Evolutionary conservation across 2,329 filamentous ascomycete genomes (phyloP), one percentile per base, ranked within the genome.

Genomic region (Byssoonygena ceratinophila): DNA sequence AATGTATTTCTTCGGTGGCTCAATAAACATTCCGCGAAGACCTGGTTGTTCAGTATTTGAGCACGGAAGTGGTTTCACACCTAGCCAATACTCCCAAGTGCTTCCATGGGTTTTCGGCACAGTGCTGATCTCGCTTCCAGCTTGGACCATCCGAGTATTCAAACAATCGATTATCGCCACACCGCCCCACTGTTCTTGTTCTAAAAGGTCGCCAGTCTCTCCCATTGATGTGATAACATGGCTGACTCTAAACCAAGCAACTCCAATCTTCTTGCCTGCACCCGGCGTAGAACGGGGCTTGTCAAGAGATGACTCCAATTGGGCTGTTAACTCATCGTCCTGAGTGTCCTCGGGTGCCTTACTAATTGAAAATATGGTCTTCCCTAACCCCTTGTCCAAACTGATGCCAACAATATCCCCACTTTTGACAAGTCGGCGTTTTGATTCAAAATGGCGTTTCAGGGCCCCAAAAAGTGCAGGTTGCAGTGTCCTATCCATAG

Each of bases 161-260:
- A 84, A 80, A 41, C 87, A 86, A 66, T 97, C 91, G 46, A 98
- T 87, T 44, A 84, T 84, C 2, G 85, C 87, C 36, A 91, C 82
- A 1, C 86, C 85, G 34, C 87, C 88, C 92, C 92, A 98, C 7
- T 83, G 73, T 49, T 86, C 83, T 46, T 83, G 79, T 2, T 78
- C 77, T 46, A 52, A 23, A 27, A 47, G 18, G 7, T 52, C 50
- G 4, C 37, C 50, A n/a, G 22, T 16, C 1, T 79, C 74, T 12
- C 79, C 79, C 31, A 81, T 78, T n/a, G 69, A 66, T 7, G 73
- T 69, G 43, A 72, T 70, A 31, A 94, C 83, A 54, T 87, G 85
- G 36, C 85, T 84, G 37, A 98, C 85, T 58, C 83, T 87, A 74
- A 96, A 97, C 92, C 92, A 98, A 6, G 87, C 90, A 18, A 94